phyloP scores from a whole-genome alignment of 192 early-diverging fungal genomes.

The Thamnidium elegans region DNA sequence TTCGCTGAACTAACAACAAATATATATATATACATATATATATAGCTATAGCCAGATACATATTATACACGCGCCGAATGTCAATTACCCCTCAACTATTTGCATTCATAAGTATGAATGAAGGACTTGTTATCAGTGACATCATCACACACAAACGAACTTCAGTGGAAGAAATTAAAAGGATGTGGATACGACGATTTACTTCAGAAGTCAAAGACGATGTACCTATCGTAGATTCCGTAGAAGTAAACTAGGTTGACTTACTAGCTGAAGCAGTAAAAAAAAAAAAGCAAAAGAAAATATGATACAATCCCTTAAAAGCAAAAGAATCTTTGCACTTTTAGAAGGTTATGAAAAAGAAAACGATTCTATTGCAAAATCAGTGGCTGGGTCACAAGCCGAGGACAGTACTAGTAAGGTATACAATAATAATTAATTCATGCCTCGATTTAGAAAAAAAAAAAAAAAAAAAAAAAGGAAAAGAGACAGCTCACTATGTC shows the following conservation, averaged over 20 bases:
- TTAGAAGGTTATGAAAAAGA: conserved; percentile 14
- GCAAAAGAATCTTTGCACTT: conserved; percentile 15
- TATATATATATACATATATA: conserved; percentile 12
- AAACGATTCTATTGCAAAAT: conserved; percentile 13
- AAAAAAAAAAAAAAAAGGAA: conserved; percentile 4
- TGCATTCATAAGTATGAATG: conserved; percentile 9
- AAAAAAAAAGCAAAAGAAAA: conserved; percentile 14
- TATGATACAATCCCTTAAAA: conserved; percentile 14
- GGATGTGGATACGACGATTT: conserved; percentile 15
- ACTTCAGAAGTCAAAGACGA: conserved; percentile 10
- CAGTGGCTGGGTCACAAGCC: conserved; percentile 7
- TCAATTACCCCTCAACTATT: conserved; percentile 7
- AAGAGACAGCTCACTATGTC: conserved; percentile 14
- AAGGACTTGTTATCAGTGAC: conserved; percentile 7
- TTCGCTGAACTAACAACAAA: conserved; percentile 14
- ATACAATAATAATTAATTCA: conserved; percentile 15
- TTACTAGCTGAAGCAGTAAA: conserved; percentile 12
- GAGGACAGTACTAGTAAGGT: conserved; percentile 10
- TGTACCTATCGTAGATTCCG: conserved; percentile 10
- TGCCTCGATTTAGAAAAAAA: conserved; percentile 9
- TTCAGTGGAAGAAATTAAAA: conserved; percentile 5
- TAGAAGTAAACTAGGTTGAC: conserved; percentile 15
- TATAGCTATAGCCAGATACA: conserved; percentile 14
- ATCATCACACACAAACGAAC: conserved; percentile 13
- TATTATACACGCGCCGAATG: conserved; percentile 13